Conservation (phyloP, 352 stramenopile genomes). For the Peronospora belbahrii region DNA sequence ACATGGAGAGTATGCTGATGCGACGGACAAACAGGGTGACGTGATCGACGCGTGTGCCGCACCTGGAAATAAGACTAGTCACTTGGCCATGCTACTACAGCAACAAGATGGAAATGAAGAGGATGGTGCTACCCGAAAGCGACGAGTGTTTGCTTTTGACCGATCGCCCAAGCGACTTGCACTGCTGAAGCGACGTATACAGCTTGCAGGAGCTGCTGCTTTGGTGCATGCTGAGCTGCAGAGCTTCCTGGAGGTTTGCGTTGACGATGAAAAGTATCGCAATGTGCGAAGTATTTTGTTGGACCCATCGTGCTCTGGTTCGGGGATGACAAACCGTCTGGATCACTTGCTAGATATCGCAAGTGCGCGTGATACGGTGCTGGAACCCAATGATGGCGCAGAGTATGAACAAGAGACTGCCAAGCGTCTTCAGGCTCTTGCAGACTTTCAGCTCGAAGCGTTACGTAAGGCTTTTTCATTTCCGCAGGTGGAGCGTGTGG, state of each 20-base stretch:
- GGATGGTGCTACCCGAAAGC: constrained; percentile 27
- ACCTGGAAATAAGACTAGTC: constrained; percentile 98
- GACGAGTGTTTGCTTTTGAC: constrained; percentile 93
- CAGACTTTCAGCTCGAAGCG: constrained; percentile 91
- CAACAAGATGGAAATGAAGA: constrained; percentile 41
- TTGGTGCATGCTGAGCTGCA: constrained; percentile 78
- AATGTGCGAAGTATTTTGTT: constrained; percentile 91
- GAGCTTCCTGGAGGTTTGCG: constrained; percentile 90
- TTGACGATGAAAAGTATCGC: constrained; percentile 58
- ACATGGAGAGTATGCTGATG: constrained; percentile 57
- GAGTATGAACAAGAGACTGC: constrained; percentile 49
- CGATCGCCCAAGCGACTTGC: constrained; percentile 82
- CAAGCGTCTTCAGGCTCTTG: constrained; percentile 85
- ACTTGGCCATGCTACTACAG: constrained; percentile 91
- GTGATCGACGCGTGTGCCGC: constrained; percentile 96
- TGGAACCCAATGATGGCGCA: too few species aligned
- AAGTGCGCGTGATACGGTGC: constrained; percentile 46
- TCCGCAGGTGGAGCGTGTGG: constrained; percentile 87
- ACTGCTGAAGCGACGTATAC: constrained; percentile 85
- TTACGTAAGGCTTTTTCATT: constrained; percentile 93
- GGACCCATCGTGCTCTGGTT: constrained; percentile 95
- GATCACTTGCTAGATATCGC: constrained; percentile 88
- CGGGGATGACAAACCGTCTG: constrained; percentile 90
- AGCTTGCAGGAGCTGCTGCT: constrained; percentile 62
- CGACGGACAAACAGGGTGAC: constrained; percentile 49